Base-by-base conservation (phyloP, 2,329 filamentous ascomycete species). In the Macrophomina pseudophaseolina region DNA sequence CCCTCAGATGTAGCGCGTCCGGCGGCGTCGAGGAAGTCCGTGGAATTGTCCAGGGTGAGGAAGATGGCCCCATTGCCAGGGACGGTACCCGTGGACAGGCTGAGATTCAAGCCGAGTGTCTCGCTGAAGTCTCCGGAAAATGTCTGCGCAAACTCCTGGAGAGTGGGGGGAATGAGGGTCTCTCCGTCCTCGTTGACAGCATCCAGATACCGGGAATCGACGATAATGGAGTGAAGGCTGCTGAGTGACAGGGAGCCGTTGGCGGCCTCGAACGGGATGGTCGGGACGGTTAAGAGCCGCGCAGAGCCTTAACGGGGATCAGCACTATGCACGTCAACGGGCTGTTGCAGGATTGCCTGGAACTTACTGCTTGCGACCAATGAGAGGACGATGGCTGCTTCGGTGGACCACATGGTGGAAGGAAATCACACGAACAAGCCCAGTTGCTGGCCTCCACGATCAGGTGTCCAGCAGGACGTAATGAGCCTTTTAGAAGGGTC, bases 141-240 rank as follows among this genome's bases (percentile, higher is more conserved):
- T 0, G 80, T 83, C 1, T 71, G 68, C 0, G 83, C 83, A 66
- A 87, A 87, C 3, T 82, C 76, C 8, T 70, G 70, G 2, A 86
- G 73, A 0, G 80, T 84, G 1, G 84, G 84, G 2, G 85, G 84
- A 23, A 86, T 86, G 16, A 85, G 65, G 12, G 65, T 63, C 40
- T 66, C 54, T 4, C 85, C 85, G 8, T 74, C 65, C 0, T 76
- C 73, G 69, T 88, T 81, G 5, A 79, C 78, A 0, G 73, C 67
- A 5, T 80, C 69, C 1, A 80, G 76, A 71, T 79, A 84, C 3
- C 72, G 71, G 2, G 70, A 66, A 67, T 87, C 81, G 9, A 87
- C 80, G 12, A 84, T 70, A 56, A 87, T 79, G 3, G 35, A 52
- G 6, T 44, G 65, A 32, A 72, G 54, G 28, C 51, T 64, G 49